These are phyloP conservation scores for Ophiocordyceps camponoti-rufipedis DNA, from an alignment of 2,329 filamentous ascomycete genomes.

Conservation along the genomic window DNA sequence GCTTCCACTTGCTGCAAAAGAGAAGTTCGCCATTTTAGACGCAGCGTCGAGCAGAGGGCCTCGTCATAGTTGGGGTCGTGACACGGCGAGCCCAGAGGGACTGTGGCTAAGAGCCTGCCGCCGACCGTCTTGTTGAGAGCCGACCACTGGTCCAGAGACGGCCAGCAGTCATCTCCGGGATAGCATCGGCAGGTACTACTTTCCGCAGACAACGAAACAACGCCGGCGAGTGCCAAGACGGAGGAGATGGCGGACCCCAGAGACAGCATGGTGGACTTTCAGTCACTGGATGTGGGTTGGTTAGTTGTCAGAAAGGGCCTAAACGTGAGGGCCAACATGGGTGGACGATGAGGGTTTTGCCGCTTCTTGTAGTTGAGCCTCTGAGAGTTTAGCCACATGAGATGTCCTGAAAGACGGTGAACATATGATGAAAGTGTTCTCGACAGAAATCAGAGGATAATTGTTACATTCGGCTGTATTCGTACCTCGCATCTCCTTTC, in stretches of 20 bases:
- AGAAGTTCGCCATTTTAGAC: constrained; percentile 22
- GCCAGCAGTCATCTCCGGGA: constrained; percentile 36
- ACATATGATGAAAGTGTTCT: too few species aligned
- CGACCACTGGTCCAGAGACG: constrained; percentile 23
- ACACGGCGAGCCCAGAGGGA: constrained; percentile 33
- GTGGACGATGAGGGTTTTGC: too few species aligned
- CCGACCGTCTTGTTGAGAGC: constrained; percentile 31
- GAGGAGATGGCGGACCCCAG: background rate
- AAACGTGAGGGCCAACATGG: too few species aligned
- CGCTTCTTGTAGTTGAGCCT: too few species aligned
- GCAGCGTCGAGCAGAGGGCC: constrained; percentile 21
- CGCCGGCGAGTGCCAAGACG: background rate
- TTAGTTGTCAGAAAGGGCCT: too few species aligned
- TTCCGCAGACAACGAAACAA: background rate
- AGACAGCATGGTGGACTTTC: background rate
- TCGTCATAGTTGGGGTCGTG: constrained; percentile 29
- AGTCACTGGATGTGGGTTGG: too few species aligned
- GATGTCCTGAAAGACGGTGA: too few species aligned
- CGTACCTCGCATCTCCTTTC: too few species aligned
- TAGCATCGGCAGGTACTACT: constrained; percentile 13
- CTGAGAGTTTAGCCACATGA: too few species aligned
- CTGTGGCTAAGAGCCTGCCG: constrained; percentile 30
- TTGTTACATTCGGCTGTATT: too few species aligned
- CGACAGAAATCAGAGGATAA: too few species aligned
- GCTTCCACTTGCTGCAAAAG: constrained; percentile 22